Base-by-base conservation (phyloP, 352 stramenopile species). In the Phytophthora chlamydospora region DNA sequence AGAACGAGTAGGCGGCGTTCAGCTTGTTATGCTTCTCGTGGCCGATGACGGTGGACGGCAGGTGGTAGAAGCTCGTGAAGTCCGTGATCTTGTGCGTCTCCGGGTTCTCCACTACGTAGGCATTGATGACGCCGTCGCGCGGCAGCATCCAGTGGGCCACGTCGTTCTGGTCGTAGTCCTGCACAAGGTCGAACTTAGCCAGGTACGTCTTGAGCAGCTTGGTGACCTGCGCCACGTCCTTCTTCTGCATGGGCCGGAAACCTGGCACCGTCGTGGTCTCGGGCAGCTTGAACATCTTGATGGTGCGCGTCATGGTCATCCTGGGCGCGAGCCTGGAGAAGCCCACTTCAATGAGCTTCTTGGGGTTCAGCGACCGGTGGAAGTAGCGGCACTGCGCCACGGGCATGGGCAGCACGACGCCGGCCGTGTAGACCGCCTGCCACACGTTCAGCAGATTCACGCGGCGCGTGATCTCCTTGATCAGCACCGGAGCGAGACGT, bases 341-440 rank as follows among this genome's bases (percentile, higher is more conserved):
- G 9, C 97, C 97, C 48, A 99, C 91, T 29, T 98, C 94, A 39
- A 99, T 96, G 41, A 99, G 90, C 80, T 99, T 99, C 76, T 99
- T 99, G 6, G 97, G 94, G 82, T 99, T 99, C 6, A 99, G 71
- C 21, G 88, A 98, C 6, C 98, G 90, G 77, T 99, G 98, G 75
- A 94, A 99, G 80, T 99, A 99, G 19, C 97, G 85, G 55, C 93
- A 98, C 32, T 83, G 74, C 10, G 96, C 86, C 13, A 99, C 85
- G 9, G 97, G 97, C 69, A 96, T 98, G 0, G 98, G 98, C 43
- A 99, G 79, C 41, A 98, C 85, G 6, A 99, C 96, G 14, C 98
- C 98, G 0, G 97, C 98, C 32, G 98, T 99, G 83, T 99, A 99
- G 9, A 99, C 97, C 5, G 98, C 98, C 76, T 99, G 97, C 87